A percentile compares a stretch with the other conserved stretches of the same genome.
Conservation (phyloP, 768 basidiomycete genomes). For the Amanita pallidorosea region DNA sequence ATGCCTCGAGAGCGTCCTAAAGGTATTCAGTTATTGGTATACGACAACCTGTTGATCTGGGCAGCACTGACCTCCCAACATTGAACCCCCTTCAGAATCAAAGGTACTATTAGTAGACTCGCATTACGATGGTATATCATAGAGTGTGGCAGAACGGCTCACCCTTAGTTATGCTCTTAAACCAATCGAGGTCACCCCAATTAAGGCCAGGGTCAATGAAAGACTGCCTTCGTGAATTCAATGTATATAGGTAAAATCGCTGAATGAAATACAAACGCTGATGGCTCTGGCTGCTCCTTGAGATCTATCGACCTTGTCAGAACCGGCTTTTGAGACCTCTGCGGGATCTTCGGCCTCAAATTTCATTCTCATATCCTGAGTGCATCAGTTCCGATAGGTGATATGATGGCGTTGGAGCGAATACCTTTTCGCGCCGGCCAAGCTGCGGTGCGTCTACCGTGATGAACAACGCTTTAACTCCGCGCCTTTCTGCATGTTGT, state of each 20-base stretch:
- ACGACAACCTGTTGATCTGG: not conserved
- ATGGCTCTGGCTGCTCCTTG: constrained; percentile 95
- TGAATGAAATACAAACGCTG: constrained; percentile 38
- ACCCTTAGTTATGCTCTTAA: constrained; percentile 70
- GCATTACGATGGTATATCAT: not conserved
- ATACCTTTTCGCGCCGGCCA: constrained; percentile 78
- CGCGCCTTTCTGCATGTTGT: constrained; percentile 81
- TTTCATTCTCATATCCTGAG: constrained; percentile 88
- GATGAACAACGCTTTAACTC: constrained; percentile 90
- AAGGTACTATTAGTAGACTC: constrained; percentile 59
- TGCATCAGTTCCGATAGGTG: not conserved
- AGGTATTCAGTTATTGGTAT: not conserved
- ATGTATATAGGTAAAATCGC: not conserved
- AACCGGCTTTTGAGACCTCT: constrained; percentile 41
- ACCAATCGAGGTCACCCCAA: constrained; percentile 82
- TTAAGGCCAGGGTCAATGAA: constrained; percentile 90
- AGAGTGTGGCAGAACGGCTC: constrained; percentile 26
- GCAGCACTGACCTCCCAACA: constrained; percentile 55
- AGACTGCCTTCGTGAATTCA: constrained; percentile 32
- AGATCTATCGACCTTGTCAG: constrained; percentile 57
- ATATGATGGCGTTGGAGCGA: not conserved
- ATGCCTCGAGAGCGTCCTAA: constrained; percentile 76
- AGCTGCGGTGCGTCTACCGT: constrained; percentile 97
- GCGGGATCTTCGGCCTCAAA: constrained; percentile 74
- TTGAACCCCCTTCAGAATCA: constrained; percentile 86